phyloP scores from a whole-genome alignment of 2,329 filamentous ascomycete genomes.

The Fusarium coffeatum region DNA sequence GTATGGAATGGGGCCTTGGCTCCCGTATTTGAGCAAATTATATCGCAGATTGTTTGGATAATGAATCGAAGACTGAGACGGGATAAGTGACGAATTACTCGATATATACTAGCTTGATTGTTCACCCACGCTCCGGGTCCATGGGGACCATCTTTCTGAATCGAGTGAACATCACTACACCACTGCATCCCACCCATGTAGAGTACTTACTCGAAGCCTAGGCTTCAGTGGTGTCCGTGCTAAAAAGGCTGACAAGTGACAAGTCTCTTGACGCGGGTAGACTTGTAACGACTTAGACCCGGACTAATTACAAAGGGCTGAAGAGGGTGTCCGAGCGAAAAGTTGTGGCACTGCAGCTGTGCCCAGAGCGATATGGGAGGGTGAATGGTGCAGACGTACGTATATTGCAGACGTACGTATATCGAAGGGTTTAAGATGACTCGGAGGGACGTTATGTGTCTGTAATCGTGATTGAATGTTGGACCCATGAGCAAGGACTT shows the following conservation, averaged over 20 bases:
- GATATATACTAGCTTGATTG: conserved; percentile 20
- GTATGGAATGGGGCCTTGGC: conserved; percentile 14
- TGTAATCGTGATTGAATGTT: background rate
- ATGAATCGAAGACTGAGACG: background rate
- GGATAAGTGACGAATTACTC: background rate
- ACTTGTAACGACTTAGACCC: background rate
- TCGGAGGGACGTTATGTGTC: background rate
- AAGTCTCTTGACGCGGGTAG: background rate
- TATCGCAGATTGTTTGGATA: background rate
- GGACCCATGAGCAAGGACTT: background rate
- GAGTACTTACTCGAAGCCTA: background rate
- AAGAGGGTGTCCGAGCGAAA: background rate
- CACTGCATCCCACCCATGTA: background rate
- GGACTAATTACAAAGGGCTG: background rate
- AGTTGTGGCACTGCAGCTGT: background rate
- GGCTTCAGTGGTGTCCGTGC: background rate
- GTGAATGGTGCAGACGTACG: background rate
- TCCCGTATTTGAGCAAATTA: conserved; percentile 31
- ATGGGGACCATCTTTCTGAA: conserved; percentile 32
- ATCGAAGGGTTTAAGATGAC: background rate
- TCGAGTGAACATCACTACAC: conserved; percentile 20
- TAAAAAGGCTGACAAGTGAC: no score
- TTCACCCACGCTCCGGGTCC: conserved; percentile 42
- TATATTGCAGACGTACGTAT: background rate
- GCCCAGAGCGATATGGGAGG: background rate